These are phyloP conservation scores for Claviceps sp. DNA, from an alignment of 2,329 filamentous ascomycete genomes.

Conservation along the genomic window DNA sequence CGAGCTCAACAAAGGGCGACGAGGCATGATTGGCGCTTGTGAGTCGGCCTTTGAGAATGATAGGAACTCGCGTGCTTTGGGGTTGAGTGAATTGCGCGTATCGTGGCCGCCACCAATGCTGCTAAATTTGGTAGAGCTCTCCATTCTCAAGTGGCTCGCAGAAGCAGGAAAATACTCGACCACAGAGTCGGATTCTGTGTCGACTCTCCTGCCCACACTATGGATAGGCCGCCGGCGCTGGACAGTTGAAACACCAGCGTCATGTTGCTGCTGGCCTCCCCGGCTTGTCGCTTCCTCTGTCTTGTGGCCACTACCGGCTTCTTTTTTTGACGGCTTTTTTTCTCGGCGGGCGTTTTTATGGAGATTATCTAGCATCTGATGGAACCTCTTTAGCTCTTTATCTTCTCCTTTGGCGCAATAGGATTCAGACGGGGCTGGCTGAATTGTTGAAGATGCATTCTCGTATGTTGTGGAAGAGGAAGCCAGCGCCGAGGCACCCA, in stretches of 20 bases:
- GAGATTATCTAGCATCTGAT: slow-evolving; percentile 16
- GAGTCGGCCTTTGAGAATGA: slow-evolving; percentile 3
- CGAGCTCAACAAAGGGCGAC: background rate
- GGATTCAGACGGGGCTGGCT: background rate
- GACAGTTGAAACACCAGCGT: no score
- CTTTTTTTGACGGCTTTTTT: slow-evolving; percentile 1
- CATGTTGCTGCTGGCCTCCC: background rate
- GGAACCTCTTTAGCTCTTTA: slow-evolving; percentile 10
- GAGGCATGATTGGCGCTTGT: background rate
- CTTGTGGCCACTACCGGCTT: background rate
- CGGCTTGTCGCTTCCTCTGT: no score
- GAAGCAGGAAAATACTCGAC: slow-evolving; percentile 3
- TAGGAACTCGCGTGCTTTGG: slow-evolving; percentile 10
- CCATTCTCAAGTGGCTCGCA: background rate
- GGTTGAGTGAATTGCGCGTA: slow-evolving; percentile 7
- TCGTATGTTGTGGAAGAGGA: background rate
- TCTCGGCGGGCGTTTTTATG: slow-evolving; percentile 4
- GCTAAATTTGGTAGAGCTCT: background rate
- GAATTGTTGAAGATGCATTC: slow-evolving; percentile 1
- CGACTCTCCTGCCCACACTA: slow-evolving; percentile 4
- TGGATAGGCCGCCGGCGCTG: slow-evolving; percentile 1
- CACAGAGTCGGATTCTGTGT: slow-evolving; percentile 7
- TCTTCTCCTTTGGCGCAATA: background rate
- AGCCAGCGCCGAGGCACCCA: background rate
- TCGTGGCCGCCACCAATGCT: background rate